phyloP scores from a whole-genome alignment of 2,329 filamentous ascomycete species.

The Thelonectria olida region DNA sequence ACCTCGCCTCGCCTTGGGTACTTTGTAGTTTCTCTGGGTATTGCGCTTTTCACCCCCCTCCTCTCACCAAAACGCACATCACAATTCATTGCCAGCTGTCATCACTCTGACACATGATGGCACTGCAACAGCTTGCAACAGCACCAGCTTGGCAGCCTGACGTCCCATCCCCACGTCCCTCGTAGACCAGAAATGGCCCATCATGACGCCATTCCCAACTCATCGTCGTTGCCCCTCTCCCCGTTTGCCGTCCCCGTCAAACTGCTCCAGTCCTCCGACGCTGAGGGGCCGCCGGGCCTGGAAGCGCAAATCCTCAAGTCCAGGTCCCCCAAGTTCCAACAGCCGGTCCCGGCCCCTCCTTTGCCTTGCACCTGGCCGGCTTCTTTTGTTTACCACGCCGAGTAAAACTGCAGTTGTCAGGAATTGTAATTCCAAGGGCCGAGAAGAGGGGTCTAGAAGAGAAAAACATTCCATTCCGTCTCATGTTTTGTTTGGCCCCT shows the following conservation, averaged over 20 bases:
- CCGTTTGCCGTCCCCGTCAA: slow-evolving; percentile 6
- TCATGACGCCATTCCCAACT: slow-evolving; percentile 37
- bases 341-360: slow-evolving; percentile 15
- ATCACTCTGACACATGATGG: slow-evolving; percentile 29
- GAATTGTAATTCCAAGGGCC: slow-evolving; percentile 11
- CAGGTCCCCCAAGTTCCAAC: background rate
- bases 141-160: background rate
- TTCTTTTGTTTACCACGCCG: background rate
- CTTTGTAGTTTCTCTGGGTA: no score
- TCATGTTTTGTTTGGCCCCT: slow-evolving; percentile 1
- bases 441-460: background rate
- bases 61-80: slow-evolving; percentile 21
- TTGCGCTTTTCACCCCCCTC: slow-evolving; percentile 7
- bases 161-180: slow-evolving; percentile 17
- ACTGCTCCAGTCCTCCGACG: slow-evolving; percentile 23
- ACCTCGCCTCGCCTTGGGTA: no score
- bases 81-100: slow-evolving; percentile 30
- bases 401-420: slow-evolving; percentile 11
- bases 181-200: slow-evolving; percentile 22
- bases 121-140: slow-evolving; percentile 18
- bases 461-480: slow-evolving; percentile 10
- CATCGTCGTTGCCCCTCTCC: background rate
- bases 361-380: background rate
- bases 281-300: slow-evolving; percentile 4
- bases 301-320: slow-evolving; percentile 4